phyloP scores from a whole-genome alignment of 768 basidiomycete species.

The Cytidiella melzeri region DNA sequence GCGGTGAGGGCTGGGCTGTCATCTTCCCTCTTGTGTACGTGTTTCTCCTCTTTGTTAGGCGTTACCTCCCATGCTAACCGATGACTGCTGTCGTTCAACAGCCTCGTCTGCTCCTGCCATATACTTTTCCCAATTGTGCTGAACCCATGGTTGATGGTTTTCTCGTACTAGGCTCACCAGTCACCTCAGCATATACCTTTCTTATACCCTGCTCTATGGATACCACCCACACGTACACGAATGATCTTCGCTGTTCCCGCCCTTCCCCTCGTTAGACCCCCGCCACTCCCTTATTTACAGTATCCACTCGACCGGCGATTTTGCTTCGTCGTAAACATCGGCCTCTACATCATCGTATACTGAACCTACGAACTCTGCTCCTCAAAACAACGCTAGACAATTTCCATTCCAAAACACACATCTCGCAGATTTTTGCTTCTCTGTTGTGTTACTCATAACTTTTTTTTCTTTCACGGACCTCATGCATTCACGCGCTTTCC shows the following conservation, averaged over 20 bases:
- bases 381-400: no score
- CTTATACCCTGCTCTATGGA: slow-evolving; percentile 9
- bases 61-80: neutral
- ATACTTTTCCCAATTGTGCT: slow-evolving; percentile 82
- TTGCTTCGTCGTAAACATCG: no score
- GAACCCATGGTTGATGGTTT: slow-evolving; percentile 88
- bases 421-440: no score
- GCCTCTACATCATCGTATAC: no score
- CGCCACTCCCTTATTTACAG: neutral
- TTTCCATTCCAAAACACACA: no score
- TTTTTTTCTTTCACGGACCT: neutral
- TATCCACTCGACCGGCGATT: no score
- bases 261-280: neutral
- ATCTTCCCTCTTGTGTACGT: slow-evolving; percentile 69
- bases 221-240: slow-evolving; percentile 5
- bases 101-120: slow-evolving; percentile 55
- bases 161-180: slow-evolving; percentile 40
- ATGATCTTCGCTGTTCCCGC: neutral
- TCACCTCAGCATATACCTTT: no score
- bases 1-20: slow-evolving; percentile 61
- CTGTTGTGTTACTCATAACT: no score
- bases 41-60: slow-evolving; percentile 4
- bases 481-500: neutral
- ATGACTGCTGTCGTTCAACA: slow-evolving; percentile 24
- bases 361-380: no score